Evolutionary conservation across 176 grass and related monocot genomes (phyloP).

Genomic region (Bolboschoenus planiculmis): DNA sequence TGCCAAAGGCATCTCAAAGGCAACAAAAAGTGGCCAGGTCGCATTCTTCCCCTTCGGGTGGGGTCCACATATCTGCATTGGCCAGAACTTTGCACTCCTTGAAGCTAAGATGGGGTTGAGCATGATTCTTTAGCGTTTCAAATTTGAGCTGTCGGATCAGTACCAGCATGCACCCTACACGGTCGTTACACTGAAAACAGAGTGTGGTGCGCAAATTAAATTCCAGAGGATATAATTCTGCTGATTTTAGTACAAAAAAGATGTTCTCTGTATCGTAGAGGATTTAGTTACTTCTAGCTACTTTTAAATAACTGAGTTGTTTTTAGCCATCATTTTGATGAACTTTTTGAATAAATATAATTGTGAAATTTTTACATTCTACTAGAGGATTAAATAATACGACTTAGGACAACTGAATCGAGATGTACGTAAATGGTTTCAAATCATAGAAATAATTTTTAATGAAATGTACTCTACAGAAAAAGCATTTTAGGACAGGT

Average conservation of each 20-base stretch:
- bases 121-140: slow-evolving; percentile 58
- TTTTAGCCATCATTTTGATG: neutral
- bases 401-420: neutral
- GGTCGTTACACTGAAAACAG: neutral
- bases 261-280: neutral
- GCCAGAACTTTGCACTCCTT: slow-evolving; percentile 53
- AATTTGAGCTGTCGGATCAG: slow-evolving; percentile 51
- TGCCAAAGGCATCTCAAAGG: slow-evolving; percentile 49
- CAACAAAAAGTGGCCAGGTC: slow-evolving; percentile 26
- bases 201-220: neutral
- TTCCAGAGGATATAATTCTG: neutral
- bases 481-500: neutral
- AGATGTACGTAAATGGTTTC: neutral
- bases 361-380: neutral
- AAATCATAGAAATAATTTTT: neutral
- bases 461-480: neutral
- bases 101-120: slow-evolving; percentile 59
- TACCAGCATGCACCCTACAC: slow-evolving; percentile 24
- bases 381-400: neutral
- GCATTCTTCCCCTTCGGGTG: slow-evolving; percentile 64
- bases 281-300: neutral
- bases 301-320: neutral
- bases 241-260: neutral
- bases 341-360: neutral
- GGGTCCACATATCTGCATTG: slow-evolving; percentile 64